Conservation (phyloP, 2,329 filamentous ascomycete species). For the Claviceps humidiphila region DNA sequence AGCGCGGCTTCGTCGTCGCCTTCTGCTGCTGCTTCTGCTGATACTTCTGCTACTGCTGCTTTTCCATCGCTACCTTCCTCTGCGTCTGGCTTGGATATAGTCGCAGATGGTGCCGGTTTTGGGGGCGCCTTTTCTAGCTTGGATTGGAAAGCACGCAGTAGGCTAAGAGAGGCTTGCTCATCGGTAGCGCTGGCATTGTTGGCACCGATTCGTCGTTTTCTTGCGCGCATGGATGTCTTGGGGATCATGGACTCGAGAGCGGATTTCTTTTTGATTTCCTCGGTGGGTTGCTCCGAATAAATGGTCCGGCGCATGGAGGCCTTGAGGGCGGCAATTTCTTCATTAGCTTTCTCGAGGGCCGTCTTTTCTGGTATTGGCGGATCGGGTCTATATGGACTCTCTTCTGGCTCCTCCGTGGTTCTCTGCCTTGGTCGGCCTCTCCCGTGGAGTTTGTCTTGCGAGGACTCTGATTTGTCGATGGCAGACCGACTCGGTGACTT, state of each 20-base stretch:
- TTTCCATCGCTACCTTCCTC: constrained; percentile 7
- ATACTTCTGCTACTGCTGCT: neutral
- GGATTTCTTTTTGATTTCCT: constrained; percentile 46
- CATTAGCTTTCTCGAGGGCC: constrained; percentile 57
- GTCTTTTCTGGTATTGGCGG: constrained; percentile 27
- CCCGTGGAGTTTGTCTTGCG: neutral
- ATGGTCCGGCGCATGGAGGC: constrained; percentile 64
- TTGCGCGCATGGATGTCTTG: constrained; percentile 52
- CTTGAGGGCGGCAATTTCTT: constrained; percentile 68
- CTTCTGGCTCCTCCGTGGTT: constrained; percentile 8
- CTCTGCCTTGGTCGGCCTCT: neutral
- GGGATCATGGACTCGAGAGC: constrained; percentile 64
- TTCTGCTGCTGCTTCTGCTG: constrained; percentile 1
- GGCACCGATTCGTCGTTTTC: constrained; percentile 53
- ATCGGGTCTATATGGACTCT: constrained; percentile 15
- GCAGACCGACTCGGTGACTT: neutral
- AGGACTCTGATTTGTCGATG: neutral
- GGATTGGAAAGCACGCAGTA: constrained; percentile 68
- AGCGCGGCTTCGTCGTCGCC: constrained; percentile 56
- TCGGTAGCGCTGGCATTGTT: constrained; percentile 37
- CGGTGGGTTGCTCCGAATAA: constrained; percentile 30
- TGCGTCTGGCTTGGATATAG: constrained; percentile 23
- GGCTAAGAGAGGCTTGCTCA: constrained; percentile 52
- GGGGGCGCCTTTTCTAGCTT: constrained; percentile 50
- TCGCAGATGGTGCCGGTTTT: constrained; percentile 25